A percentile compares a stretch with the other conserved stretches of the same genome.
Evolutionary conservation across 2,329 filamentous ascomycete species (phyloP).

Genomic region (Ophiobolus disseminans): DNA sequence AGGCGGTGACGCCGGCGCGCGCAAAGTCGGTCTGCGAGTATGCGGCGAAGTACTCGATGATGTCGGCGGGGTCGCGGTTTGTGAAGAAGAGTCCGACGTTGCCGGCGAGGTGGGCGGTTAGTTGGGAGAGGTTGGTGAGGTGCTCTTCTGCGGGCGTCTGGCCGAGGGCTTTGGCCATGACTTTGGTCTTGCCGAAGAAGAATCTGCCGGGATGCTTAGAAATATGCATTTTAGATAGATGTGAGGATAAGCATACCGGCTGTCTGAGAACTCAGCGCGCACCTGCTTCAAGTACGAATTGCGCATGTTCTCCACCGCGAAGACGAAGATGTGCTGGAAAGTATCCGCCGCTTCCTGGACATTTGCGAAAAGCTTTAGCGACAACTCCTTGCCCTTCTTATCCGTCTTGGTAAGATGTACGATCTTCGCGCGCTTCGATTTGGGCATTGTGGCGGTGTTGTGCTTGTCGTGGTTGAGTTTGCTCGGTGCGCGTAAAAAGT

Average conservation of each 20-base stretch:
- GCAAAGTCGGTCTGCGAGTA: conserved; percentile 87
- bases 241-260: conserved; percentile 68
- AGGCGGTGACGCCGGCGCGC: conserved; percentile 79
- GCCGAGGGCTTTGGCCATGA: conserved; percentile 95
- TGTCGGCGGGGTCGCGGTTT: conserved; percentile 71
- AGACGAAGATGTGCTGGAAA: conserved; percentile 92
- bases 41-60: conserved; percentile 74
- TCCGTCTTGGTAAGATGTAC: conserved; percentile 88
- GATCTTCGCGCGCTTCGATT: conserved; percentile 91
- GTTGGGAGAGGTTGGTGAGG: conserved; percentile 76
- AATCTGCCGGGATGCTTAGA: conserved; percentile 64
- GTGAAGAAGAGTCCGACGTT: conserved; percentile 92
- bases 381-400: conserved; percentile 93
- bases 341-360: conserved; percentile 84
- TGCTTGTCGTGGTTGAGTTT: conserved; percentile 18
- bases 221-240: not conserved
- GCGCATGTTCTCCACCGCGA: conserved; percentile 95
- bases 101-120: conserved; percentile 75
- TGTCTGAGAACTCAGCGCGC: conserved; percentile 81
- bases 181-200: conserved; percentile 99
- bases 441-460: conserved; percentile 73
- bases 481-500: conserved; percentile 32
- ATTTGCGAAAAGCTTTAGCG: conserved; percentile 84
- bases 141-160: conserved; percentile 77
- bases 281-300: conserved; percentile 96